Evolutionary conservation across 2,329 filamentous ascomycete species (phyloP), one percentile per base, ranked within the genome.

Genomic region (Aureobasidium vineae): DNA sequence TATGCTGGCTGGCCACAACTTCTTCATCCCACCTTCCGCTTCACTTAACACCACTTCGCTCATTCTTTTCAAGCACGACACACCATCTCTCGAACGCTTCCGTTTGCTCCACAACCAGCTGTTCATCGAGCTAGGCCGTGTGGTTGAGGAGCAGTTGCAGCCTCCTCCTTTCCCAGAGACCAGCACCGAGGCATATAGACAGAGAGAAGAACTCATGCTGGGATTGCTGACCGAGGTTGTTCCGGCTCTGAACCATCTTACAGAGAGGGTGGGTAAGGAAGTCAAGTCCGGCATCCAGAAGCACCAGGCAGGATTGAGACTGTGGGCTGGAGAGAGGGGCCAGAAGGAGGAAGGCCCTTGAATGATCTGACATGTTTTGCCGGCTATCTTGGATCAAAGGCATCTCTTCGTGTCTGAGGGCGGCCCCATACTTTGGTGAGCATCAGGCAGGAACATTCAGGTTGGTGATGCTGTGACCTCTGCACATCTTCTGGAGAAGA

Each of bases 151-250:
- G 49, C 47, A 43, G n/a, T 21, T 53, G 4, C 47, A 45, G 36
- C 36, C 36, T 33, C 19, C 47, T 31, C 2, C 5, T 1, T 11
- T 16, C 3, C 31, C 38, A 2, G 49, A 54, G 38, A 26, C 16
- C 19, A 53, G 21, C n/a, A n/a, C n/a, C 16, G 61, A 64, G 41
- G 53, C 53, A 40, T 57, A 66, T 7, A 19, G 7, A 10, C 26
- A 41, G n/a, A 66, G 38, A 28, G 52, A 66, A 28, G n/a, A 40
- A 8, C 28, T 66, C 19, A 59, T 59, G 63, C 23, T 66, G 41
- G 41, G 63, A 41, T 26, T 66, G 63, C 33, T 66, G 31, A 56
- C 41, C 11, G 63, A 66, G 13, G 63, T 66, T 40, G 40, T 50
- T 15, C 63, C 63, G 6, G 52, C 41, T 5, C 26, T 64, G 49